Evolutionary conservation across 163 green algal species (phyloP), one percentile per base, ranked within the genome.

Genomic region (Chlorella variabilis): DNA sequence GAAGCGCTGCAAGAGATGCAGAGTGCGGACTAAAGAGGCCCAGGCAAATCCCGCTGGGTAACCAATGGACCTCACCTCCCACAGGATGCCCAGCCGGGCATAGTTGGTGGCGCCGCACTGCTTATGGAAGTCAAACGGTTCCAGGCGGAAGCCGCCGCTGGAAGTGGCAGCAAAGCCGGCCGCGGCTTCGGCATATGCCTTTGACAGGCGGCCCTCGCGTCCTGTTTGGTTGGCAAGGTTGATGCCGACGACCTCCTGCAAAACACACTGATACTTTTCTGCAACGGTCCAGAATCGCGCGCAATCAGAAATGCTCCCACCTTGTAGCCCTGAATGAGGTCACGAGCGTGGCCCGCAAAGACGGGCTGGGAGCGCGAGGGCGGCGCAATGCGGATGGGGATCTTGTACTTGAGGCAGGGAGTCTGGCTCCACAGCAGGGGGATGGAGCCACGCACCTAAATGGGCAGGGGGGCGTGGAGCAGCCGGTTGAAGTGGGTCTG

Each of bases 321-420:
- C 83, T 94, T 89, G 87, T 98, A 97, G 49, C 81, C 69, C 31
- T 84, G 73, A 33, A 91, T 56, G 51, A 98, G 81, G 0, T 71
- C 33, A 15, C 78, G 71, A 17, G 93, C 75, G 80, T 98, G 94
- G n/a, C 27, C 45, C 49, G 88, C 69, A 65, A 97, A 93, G 5
- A 89, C 87, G 7, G 84, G 38, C 31, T 78, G 73, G 39, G 49
- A 88, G 54, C 71, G 56, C 0, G 75, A 58, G 27, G 84, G 82
- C 13, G 89, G 84, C 0, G 89, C 89, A 36, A 95, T 88, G 70
- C 88, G 75, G 7, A 94, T 97, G 75, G 91, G 86, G 34, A 95
- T 95, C 86, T 98, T 98, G 91, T 98, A 98, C 89, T 96, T 95
- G 56, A 98, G 92, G 90, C 96, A 96, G 75, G 95, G 95, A 34